These are phyloP conservation scores for Russula foetens DNA, from an alignment of 768 basidiomycete species.

Conservation along the genomic window DNA sequence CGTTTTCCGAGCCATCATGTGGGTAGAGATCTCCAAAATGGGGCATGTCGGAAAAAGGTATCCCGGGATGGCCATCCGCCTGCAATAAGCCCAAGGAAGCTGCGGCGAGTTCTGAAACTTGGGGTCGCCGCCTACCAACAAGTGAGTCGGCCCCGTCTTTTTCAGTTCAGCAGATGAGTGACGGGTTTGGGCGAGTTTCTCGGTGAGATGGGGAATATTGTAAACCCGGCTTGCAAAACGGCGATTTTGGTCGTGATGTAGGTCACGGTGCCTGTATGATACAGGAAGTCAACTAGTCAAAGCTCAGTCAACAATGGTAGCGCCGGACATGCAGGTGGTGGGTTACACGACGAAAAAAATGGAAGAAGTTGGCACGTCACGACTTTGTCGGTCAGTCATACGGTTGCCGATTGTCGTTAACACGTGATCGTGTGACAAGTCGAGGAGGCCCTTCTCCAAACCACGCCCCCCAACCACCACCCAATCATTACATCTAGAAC, in stretches of 20 bases:
- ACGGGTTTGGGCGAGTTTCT: conserved; percentile 38
- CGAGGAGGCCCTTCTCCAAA: too few species aligned
- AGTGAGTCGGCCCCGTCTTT: conserved; percentile 24
- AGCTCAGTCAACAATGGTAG: too few species aligned
- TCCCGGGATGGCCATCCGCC: neutral
- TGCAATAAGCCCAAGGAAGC: conserved; percentile 7
- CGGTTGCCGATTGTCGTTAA: too few species aligned
- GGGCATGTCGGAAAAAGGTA: conserved; percentile 18
- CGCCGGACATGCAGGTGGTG: too few species aligned
- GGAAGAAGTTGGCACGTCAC: too few species aligned
- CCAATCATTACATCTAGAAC: too few species aligned
- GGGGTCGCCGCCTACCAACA: conserved; percentile 25
- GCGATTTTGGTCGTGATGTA: conserved; percentile 26
- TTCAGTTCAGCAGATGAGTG: conserved; percentile 22
- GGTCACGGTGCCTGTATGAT: conserved; percentile 21
- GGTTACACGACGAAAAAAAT: too few species aligned
- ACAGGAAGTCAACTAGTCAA: neutral
- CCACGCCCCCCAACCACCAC: too few species aligned
- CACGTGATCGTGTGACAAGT: too few species aligned
- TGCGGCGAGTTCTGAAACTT: conserved; percentile 17
- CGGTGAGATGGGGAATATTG: conserved; percentile 32
- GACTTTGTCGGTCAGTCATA: too few species aligned
- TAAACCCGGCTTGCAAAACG: conserved; percentile 34
- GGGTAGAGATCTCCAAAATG: conserved; percentile 22
- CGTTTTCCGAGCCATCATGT: neutral